These are phyloP conservation scores for Sporothrix variecibatus DNA, from an alignment of 2,329 filamentous ascomycete species.

Conservation along the genomic window DNA sequence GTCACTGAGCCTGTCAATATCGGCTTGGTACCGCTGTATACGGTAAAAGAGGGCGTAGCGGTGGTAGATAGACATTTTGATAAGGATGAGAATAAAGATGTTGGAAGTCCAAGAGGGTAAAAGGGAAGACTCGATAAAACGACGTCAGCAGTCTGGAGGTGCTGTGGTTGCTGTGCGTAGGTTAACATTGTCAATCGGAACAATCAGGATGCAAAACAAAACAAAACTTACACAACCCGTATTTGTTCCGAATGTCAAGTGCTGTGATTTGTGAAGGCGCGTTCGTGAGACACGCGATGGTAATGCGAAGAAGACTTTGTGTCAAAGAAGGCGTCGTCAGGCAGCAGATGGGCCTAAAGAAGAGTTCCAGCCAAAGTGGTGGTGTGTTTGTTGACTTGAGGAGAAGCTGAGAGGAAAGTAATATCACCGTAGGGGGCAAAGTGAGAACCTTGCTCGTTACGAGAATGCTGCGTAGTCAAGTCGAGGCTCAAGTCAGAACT, in stretches of 20 bases:
- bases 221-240: not conserved
- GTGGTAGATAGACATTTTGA: slow-evolving; percentile 27
- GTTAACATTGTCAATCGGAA: not conserved
- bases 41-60: slow-evolving; percentile 23
- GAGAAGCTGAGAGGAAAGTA: not conserved
- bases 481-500: not conserved
- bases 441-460: not conserved
- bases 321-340: not conserved
- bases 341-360: not conserved
- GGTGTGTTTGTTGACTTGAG: not conserved
- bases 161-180: not conserved
- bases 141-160: not conserved
- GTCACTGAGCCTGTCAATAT: slow-evolving; percentile 16
- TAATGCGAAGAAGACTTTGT: not conserved
- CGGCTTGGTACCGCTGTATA: slow-evolving; percentile 12
- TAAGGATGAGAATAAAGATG: not conserved
- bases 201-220: not conserved
- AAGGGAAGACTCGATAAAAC: too few species aligned
- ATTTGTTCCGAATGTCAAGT: not conserved
- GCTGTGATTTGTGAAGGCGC: too few species aligned
- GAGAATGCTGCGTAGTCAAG: not conserved
- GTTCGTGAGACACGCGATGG: not conserved
- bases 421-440: not conserved
- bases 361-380: not conserved
- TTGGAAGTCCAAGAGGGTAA: not conserved